Evolutionary conservation across 352 stramenopile species (phyloP), one percentile per base, ranked within the genome.

Genomic region (Globisporangium lucens): DNA sequence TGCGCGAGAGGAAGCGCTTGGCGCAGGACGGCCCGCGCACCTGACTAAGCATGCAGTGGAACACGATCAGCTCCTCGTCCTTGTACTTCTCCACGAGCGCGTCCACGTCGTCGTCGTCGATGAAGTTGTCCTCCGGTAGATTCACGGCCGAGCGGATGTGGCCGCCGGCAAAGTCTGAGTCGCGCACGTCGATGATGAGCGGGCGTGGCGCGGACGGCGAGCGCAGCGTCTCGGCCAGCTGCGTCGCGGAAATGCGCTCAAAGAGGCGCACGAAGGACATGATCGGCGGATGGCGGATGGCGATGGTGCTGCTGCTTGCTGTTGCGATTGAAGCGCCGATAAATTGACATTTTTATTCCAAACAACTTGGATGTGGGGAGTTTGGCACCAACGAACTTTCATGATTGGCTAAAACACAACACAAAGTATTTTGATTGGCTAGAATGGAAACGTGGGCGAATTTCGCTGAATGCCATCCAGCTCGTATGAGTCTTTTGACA

Each of bases 41-140:
- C 70, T 95, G 88, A 43, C 85, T 96, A 75, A 96, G 77, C 85
- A 94, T 94, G 77, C 88, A 96, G 74, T 96, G 88, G 67, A 96
- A 94, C 29, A 96, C 81, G 71, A 96, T 78, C 56, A 75, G 61
- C 36, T 84, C 71, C 59, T 87, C 73, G 62, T 86, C 66, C 70
- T 89, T 81, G 73, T 86, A 90, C 53, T 79, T 80, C 24, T 72
- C 47, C 57, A 96, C 83, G 33, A 96, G 71, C 51, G 77, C 78
- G 68, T 96, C 86, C 30, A 96, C 83, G n/a, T 89, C 75, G 60
- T 84, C 79, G 68, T 96, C 85, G 62, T 93, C 83, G 63, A 89
- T 80, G 65, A 96, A 93, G 72, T 85, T 77, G 30, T 87, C 86
- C 72, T 91, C 83, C 0, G 87, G 79, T 41, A 94, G 70, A 72